Conservation (phyloP, 2,329 filamentous ascomycete species). For the Penicillium fuscoglaucum region DNA sequence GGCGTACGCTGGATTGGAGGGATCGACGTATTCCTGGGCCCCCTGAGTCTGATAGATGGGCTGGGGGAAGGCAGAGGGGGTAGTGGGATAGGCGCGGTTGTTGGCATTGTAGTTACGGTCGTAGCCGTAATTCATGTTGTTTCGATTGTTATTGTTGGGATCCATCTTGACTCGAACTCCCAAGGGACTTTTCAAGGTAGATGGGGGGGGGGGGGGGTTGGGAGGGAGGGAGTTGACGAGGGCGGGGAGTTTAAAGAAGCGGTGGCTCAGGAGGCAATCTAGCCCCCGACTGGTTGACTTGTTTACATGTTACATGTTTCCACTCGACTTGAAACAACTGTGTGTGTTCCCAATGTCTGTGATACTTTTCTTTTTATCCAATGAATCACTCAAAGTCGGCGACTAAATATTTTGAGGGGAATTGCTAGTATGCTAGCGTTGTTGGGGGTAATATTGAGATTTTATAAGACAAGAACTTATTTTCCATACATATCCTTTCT, state of each 20-base stretch:
- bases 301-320: slow-evolving; percentile 6
- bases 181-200: slow-evolving; percentile 6
- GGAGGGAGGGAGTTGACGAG: slow-evolving; percentile 1
- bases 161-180: slow-evolving; percentile 49
- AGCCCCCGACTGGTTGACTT: slow-evolving; percentile 12
- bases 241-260: slow-evolving; percentile 27
- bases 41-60: slow-evolving; percentile 69
- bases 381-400: neutral
- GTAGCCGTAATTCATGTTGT: slow-evolving; percentile 52
- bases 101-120: slow-evolving; percentile 65
- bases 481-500: neutral
- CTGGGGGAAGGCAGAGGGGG: slow-evolving; percentile 94
- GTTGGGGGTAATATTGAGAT: neutral
- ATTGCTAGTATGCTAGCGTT: neutral
- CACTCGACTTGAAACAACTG: slow-evolving; percentile 1
- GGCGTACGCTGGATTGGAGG: slow-evolving; percentile 44
- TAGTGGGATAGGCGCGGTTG: slow-evolving; percentile 77
- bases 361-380: neutral
- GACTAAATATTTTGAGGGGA: neutral
- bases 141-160: slow-evolving; percentile 49
- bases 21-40: slow-evolving; percentile 62
- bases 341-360: neutral
- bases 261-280: slow-evolving; percentile 31
- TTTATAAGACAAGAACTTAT: no score
- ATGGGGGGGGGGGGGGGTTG: slow-evolving; percentile 13